A percentile compares a stretch with the other conserved stretches of the same genome.
phyloP scores from a whole-genome alignment of 768 basidiomycete species.

The Boletus huronensis region DNA sequence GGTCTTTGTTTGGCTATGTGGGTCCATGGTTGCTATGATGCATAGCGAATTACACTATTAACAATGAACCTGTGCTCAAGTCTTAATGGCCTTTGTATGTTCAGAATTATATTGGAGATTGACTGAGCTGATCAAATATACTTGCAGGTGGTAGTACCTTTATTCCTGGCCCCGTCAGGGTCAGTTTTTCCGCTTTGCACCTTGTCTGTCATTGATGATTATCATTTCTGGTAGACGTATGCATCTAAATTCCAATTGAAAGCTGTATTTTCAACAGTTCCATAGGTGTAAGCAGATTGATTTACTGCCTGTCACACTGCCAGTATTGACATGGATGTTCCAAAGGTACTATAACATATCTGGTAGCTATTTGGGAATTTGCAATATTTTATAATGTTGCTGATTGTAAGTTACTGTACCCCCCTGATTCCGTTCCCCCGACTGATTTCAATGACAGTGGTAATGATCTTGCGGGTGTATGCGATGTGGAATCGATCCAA shows the following conservation, averaged over 20 bases:
- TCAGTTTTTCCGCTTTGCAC: not conserved
- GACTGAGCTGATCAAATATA: not conserved
- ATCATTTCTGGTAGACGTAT: conserved; percentile 1
- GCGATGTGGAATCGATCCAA: not conserved
- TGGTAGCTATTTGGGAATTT: not conserved
- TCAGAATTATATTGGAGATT: too few species aligned
- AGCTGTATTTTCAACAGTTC: not conserved
- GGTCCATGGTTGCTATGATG: not conserved
- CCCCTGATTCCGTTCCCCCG: not conserved
- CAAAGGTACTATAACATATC: conserved; percentile 2
- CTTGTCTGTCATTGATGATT: not conserved
- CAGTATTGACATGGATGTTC: not conserved
- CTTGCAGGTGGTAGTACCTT: conserved; percentile 1
- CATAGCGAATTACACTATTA: not conserved
- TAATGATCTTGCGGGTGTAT: not conserved
- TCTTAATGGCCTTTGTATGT: not conserved
- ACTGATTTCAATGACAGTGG: not conserved
- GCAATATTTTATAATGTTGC: conserved; percentile 5
- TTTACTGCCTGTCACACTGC: too few species aligned
- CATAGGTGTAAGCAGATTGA: conserved; percentile 8
- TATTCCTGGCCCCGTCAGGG: not conserved
- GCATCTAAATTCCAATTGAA: not conserved
- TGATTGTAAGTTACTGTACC: conserved; percentile 5
- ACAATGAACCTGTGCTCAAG: not conserved
- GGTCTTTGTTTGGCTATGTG: not conserved